Evolutionary conservation across 2,329 filamentous ascomycete genomes (phyloP), one percentile per base, ranked within the genome.

Genomic region (Apiospora malaysiana): DNA sequence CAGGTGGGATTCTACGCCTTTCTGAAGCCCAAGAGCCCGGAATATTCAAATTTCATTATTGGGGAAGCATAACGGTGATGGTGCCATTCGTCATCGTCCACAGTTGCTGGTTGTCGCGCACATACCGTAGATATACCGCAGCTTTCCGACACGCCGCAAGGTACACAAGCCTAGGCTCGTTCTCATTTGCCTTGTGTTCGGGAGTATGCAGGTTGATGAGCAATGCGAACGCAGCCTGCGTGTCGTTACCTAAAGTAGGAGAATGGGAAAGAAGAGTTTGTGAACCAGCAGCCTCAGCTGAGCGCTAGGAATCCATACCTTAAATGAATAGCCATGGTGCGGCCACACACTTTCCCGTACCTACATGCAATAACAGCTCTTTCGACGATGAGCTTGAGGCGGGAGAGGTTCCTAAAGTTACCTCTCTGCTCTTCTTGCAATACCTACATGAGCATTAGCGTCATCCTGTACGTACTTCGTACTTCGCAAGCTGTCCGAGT

Each of bases 371-470:
- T 10, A 40, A 63, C 56, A n/a, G 56, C 32, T 40, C 32, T 4
- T 63, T 37, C 27, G 51, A 56, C 12, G 25, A 27, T 27, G 49
- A 56, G 27, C 6, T 37, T 37, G 27, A 59, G 43, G 14, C 21
- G 40, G 32, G 32, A 51, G 47, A 51, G n/a, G 47, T 56, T 56
- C 49, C n/a, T n/a, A n/a, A n/a, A n/a, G n/a, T n/a, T n/a, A n/a
- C n/a, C n/a, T n/a, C n/a, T n/a, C n/a, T n/a, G n/a, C n/a, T n/a
- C n/a, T n/a, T n/a, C n/a, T n/a, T n/a, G n/a, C n/a, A n/a, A n/a
- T 27, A 37, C 27, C 27, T 37, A 12, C 16, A n/a, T 4, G 21
- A 63, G 32, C 56, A 21, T 10, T 63, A 40, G 56, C 56, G 56
- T 37, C 27, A 37, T 32, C 32, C 3, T 32, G 32, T 32, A 32